These are phyloP conservation scores for Fusarium avenaceum DNA, from an alignment of 2,329 filamentous ascomycete species.

Conservation along the genomic window DNA sequence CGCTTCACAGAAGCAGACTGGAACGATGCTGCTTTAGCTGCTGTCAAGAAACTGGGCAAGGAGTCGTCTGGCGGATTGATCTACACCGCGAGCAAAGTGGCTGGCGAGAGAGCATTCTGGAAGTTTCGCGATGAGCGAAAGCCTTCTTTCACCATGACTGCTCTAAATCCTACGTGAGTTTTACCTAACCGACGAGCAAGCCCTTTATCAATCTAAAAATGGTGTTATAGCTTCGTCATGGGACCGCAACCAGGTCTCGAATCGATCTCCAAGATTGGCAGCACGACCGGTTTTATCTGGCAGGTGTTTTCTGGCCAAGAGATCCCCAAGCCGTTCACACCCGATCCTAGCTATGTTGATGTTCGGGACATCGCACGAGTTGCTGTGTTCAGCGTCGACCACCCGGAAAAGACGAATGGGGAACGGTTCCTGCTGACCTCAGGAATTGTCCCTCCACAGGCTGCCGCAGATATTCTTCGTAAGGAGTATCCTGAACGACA, in stretches of 20 bases:
- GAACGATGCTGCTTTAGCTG: conserved; percentile 36
- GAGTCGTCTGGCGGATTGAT: conserved; percentile 35
- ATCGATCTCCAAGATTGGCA: conserved; percentile 39
- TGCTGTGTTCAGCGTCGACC: conserved; percentile 41
- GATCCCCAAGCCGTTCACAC: conserved; percentile 34
- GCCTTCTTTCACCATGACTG: conserved; percentile 42
- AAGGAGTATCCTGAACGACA: conserved; percentile 39
- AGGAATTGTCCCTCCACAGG: conserved; percentile 42
- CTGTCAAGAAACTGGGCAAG: conserved; percentile 42
- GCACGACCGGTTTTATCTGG: conserved; percentile 44
- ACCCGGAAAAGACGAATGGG: conserved; percentile 37
- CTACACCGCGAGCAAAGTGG: conserved; percentile 44
- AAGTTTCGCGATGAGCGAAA: conserved; percentile 41
- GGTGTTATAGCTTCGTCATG: conserved; percentile 42
- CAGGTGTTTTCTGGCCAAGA: conserved; percentile 43
- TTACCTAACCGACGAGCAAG: fast-evolving
- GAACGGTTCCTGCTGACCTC: conserved; percentile 40
- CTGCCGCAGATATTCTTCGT: conserved; percentile 45
- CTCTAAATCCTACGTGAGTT: conserved; percentile 45
- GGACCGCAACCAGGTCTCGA: conserved; percentile 40
- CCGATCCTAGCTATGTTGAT: conserved; percentile 37
- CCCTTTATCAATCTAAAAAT: background rate
- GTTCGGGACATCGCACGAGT: conserved; percentile 45
- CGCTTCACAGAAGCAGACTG: conserved; percentile 45
- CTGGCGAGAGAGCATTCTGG: conserved; percentile 45